These are phyloP conservation scores for Alternaria panax DNA, from an alignment of 2,329 filamentous ascomycete species.

Conservation along the genomic window DNA sequence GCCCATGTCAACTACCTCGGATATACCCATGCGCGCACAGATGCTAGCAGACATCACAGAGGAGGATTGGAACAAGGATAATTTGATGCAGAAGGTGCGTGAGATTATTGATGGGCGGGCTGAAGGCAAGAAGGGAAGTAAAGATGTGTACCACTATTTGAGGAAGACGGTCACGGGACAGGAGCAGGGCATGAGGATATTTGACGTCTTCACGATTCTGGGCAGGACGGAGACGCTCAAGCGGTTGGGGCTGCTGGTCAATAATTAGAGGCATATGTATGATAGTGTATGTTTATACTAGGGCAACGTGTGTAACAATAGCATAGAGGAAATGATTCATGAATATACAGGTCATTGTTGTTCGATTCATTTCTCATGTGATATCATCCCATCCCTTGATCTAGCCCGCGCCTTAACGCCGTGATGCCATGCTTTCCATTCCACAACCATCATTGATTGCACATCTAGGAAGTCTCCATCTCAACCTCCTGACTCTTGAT, in stretches of 20 bases:
- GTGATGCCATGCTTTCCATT: constrained; percentile 16
- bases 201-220: constrained; percentile 46
- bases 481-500: constrained; percentile 35
- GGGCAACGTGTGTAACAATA: neutral
- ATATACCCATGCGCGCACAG: constrained; percentile 30
- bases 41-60: constrained; percentile 24
- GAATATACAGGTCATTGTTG: neutral
- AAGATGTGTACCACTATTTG: constrained; percentile 46
- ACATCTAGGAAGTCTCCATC: constrained; percentile 34
- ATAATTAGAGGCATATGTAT: neutral
- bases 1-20: constrained; percentile 16
- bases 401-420: constrained; percentile 11
- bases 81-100: constrained; percentile 32
- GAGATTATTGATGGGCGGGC: constrained; percentile 39
- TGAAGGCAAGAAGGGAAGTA: constrained; percentile 34
- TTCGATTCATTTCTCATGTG: neutral
- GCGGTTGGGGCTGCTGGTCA: constrained; percentile 32
- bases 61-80: constrained; percentile 36
- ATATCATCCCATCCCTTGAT: constrained; percentile 4
- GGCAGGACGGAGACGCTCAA: constrained; percentile 41
- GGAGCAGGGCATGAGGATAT: constrained; percentile 45
- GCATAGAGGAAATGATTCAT: neutral
- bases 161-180: constrained; percentile 40
- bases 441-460: neutral
- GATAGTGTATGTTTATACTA: neutral